phyloP scores from a whole-genome alignment of 176 grass and related monocot species.

The Oryza nivara region DNA sequence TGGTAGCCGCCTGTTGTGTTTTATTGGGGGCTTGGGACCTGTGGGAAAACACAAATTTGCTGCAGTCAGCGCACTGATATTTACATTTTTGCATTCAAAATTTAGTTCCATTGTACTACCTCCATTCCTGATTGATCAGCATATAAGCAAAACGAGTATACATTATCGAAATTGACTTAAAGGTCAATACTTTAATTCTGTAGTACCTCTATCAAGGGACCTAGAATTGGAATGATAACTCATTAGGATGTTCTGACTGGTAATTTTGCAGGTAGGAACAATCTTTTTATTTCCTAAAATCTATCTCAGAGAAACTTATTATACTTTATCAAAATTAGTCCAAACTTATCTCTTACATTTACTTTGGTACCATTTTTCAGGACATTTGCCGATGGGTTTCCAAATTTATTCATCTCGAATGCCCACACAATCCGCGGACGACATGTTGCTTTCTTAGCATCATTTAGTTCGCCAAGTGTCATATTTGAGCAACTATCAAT shows the following conservation, averaged over 20 bases:
- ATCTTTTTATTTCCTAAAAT: not conserved
- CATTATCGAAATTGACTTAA: not conserved
- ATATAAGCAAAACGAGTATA: not conserved
- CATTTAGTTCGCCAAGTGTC: conserved; percentile 88
- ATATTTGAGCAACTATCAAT: conserved; percentile 96
- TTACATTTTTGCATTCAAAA: not conserved
- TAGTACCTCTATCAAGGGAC: not conserved
- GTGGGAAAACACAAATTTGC: not conserved
- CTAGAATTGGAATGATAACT: not conserved
- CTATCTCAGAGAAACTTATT: conserved; percentile 8
- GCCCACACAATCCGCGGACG: conserved; percentile 72
- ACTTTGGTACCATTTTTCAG: conserved; percentile 45
- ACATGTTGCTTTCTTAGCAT: conserved; percentile 95
- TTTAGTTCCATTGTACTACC: not conserved
- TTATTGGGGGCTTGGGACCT: not conserved
- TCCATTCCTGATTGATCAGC: too few species aligned
- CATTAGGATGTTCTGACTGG: not conserved
- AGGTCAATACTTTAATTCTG: not conserved
- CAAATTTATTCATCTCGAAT: conserved; percentile 90
- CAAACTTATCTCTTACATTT: not conserved
- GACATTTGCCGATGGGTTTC: conserved; percentile 87
- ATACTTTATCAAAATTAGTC: conserved; percentile 7
- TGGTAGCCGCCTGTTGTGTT: not conserved
- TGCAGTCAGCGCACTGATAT: not conserved
- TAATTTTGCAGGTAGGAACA: not conserved